A percentile compares a stretch with the other conserved stretches of the same genome.
Evolutionary conservation across 2,329 filamentous ascomycete species (phyloP).

Genomic region (Beauveria asiatica): DNA sequence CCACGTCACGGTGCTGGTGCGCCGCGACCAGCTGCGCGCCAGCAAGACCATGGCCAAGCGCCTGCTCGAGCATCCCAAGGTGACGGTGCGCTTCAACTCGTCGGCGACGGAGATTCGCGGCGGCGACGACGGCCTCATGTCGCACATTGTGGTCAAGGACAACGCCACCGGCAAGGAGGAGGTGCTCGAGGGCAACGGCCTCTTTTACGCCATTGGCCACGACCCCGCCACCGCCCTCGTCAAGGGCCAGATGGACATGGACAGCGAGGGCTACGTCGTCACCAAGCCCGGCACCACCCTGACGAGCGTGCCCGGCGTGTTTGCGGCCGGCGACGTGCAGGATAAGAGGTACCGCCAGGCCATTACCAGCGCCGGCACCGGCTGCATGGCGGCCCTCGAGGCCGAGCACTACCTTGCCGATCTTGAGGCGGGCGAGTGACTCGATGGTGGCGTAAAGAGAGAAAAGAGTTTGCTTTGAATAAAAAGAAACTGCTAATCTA

Average conservation of each 20-base stretch:
- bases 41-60: slow-evolving; percentile 88
- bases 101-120: slow-evolving; percentile 77
- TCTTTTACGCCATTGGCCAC: slow-evolving; percentile 97
- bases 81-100: slow-evolving; percentile 81
- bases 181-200: slow-evolving; percentile 79
- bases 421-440: slow-evolving; percentile 41
- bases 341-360: slow-evolving; percentile 98
- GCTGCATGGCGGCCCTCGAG: slow-evolving; percentile 91
- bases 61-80: slow-evolving; percentile 74
- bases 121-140: slow-evolving; percentile 80
- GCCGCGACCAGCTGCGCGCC: slow-evolving; percentile 77
- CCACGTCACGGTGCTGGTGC: slow-evolving; percentile 89
- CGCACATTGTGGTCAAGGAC: slow-evolving; percentile 75
- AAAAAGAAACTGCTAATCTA: neutral
- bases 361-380: slow-evolving; percentile 91
- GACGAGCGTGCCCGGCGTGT: slow-evolving; percentile 86
- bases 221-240: slow-evolving; percentile 87
- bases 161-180: slow-evolving; percentile 66
- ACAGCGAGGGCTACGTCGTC: slow-evolving; percentile 83
- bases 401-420: slow-evolving; percentile 90
- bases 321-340: slow-evolving; percentile 94
- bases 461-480: slow-evolving; percentile 5
- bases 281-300: slow-evolving; percentile 82
- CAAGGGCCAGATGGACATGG: slow-evolving; percentile 81
- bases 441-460: neutral